Evolutionary conservation across 2,329 filamentous ascomycete genomes (phyloP).

Genomic region (Seiridium unicorne): DNA sequence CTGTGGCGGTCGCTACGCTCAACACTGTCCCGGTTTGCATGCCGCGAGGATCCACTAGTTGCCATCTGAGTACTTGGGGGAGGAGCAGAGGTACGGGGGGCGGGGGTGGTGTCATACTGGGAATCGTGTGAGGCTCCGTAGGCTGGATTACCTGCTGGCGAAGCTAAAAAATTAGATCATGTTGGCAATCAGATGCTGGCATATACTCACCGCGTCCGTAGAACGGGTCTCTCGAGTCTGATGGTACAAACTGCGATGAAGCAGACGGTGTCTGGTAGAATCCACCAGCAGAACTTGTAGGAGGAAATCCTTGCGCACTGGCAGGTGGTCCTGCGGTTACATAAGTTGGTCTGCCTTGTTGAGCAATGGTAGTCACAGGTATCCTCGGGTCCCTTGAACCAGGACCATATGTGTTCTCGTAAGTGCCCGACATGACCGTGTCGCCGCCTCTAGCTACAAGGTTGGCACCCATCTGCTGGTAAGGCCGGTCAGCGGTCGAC

Average conservation of each 20-base stretch:
- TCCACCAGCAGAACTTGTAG: conserved; percentile 20
- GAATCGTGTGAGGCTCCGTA: conserved; percentile 42
- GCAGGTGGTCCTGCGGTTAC: conserved; percentile 25
- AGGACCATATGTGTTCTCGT: conserved; percentile 20
- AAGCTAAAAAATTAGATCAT: conserved; percentile 50
- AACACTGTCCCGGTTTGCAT: conserved; percentile 16
- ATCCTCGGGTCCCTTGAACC: conserved; percentile 16
- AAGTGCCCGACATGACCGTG: conserved; percentile 20
- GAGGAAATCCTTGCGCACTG: conserved; percentile 22
- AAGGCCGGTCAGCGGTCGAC: conserved; percentile 25
- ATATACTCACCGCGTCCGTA: conserved; percentile 61
- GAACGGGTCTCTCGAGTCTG: conserved; percentile 51
- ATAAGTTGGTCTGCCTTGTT: conserved; percentile 27
- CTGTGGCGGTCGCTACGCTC: conserved; percentile 26
- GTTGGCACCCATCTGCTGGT: conserved; percentile 26
- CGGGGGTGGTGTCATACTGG: conserved; percentile 51
- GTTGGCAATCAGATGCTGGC: conserved; percentile 23
- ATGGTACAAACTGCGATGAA: conserved; percentile 33
- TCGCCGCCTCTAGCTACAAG: conserved; percentile 12
- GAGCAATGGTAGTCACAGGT: conserved; percentile 26
- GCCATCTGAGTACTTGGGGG: conserved; percentile 26
- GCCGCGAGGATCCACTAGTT: conserved; percentile 28
- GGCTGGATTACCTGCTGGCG: conserved; percentile 45
- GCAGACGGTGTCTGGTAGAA: conserved; percentile 32
- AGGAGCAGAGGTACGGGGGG: conserved; percentile 26